phyloP scores from a whole-genome alignment of 179 eudicot genomes.

The Heliamphora pulchella region DNA sequence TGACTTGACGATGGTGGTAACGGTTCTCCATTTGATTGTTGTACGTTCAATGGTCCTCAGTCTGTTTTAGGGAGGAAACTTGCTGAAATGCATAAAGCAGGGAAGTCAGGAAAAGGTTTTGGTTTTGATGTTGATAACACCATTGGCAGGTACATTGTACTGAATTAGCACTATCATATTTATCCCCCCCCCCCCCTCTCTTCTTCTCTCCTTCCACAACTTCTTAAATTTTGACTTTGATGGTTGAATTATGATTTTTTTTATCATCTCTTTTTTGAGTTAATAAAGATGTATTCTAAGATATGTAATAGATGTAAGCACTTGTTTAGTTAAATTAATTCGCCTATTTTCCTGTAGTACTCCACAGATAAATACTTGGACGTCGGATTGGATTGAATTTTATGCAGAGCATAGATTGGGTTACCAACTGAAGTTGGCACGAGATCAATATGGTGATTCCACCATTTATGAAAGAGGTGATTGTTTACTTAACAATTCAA shows the following conservation, averaged over 20 bases:
- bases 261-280: background rate
- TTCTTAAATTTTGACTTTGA: background rate
- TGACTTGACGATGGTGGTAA: conserved; percentile 10
- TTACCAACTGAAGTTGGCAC: conserved; percentile 81
- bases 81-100: conserved; percentile 90
- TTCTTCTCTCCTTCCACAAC: background rate
- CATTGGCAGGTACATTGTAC: conserved; percentile 69
- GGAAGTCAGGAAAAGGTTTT: conserved; percentile 71
- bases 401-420: conserved; percentile 74
- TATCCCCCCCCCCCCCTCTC: background rate
- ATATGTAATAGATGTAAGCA: background rate
- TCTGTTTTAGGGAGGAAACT: conserved; percentile 82
- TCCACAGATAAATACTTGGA: conserved; percentile 93
- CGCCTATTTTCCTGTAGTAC: conserved; percentile 50
- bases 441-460: conserved; percentile 81
- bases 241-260: background rate
- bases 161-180: background rate
- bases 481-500: background rate
- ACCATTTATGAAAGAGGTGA: conserved; percentile 82
- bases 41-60: conserved; percentile 34
- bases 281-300: background rate
- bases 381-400: conserved; percentile 87
- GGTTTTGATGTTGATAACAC: conserved; percentile 91
- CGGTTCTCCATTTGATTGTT: conserved; percentile 13
- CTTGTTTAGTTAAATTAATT: conserved; percentile 10